Evolutionary conservation across 805 yeast species (phyloP).

Genomic region (Saturnispora diversa): DNA sequence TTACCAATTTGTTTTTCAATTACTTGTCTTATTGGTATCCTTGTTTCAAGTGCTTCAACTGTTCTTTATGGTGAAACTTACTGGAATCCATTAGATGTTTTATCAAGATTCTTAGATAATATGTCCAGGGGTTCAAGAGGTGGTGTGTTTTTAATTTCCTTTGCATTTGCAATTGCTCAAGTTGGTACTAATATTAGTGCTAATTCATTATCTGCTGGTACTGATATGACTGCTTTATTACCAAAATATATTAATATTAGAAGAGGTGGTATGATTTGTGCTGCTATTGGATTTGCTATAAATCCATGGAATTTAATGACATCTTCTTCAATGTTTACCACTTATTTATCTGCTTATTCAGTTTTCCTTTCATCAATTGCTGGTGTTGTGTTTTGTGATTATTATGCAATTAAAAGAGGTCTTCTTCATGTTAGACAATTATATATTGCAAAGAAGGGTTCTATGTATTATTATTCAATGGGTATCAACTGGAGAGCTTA

Average conservation of each 20-base stretch:
- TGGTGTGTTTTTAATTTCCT: slow-evolving; percentile 69
- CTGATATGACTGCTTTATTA: slow-evolving; percentile 58
- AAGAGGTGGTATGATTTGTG: slow-evolving; percentile 76
- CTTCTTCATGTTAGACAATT: slow-evolving; percentile 54
- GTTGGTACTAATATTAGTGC: slow-evolving; percentile 72
- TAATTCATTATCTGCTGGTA: slow-evolving; percentile 63
- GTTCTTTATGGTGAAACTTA: slow-evolving; percentile 56
- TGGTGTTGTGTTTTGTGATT: slow-evolving; percentile 66
- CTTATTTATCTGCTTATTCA: slow-evolving; percentile 72
- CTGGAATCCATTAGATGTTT: slow-evolving; percentile 82
- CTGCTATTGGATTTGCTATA: slow-evolving; percentile 57
- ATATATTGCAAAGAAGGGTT: slow-evolving; percentile 40
- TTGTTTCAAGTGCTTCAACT: slow-evolving; percentile 74
- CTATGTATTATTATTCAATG: slow-evolving; percentile 50
- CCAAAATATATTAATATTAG: slow-evolving; percentile 64
- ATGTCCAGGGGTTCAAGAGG: slow-evolving; percentile 56
- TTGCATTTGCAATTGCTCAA: slow-evolving; percentile 68
- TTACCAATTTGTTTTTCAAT: slow-evolving; percentile 73
- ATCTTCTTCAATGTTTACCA: slow-evolving; percentile 64
- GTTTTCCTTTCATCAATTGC: slow-evolving; percentile 79
- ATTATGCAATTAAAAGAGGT: slow-evolving; percentile 68
- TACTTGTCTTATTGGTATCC: slow-evolving; percentile 77
- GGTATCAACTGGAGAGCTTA: slow-evolving; percentile 85
- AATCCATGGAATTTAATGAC: slow-evolving; percentile 80
- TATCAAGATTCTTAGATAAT: slow-evolving; percentile 52